Evolutionary conservation across 768 basidiomycete species (phyloP), one percentile per base, ranked within the genome.

Genomic region (Pholiota conissans): DNA sequence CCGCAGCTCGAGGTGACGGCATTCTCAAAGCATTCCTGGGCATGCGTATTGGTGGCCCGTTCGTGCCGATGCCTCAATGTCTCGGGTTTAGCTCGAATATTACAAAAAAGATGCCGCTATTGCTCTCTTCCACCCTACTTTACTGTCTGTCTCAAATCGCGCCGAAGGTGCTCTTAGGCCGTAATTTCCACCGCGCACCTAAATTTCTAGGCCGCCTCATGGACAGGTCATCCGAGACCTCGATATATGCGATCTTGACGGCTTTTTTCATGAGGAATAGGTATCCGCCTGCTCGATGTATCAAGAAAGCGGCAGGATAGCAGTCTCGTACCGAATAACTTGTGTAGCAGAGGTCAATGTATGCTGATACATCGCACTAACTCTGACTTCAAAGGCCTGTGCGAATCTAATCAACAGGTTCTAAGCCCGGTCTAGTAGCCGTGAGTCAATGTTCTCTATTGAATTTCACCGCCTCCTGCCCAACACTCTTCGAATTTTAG

Each of bases 171-270:
- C 27, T 22, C 18, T 28, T 40, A 45, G 30, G 9, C 53, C 40
- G 53, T 46, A 22, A 46, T 54, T 45, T 32, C 42, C 29, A 46
- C 30, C 42, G 42, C 24, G n/a, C 22, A 11, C 18, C 5, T 20
- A 13, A 7, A 29, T 54, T 54, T 54, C 40, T 54, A 54, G 53
- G 1, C 53, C 30, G 42, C 29, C 40, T 45, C 53, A 54, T 42
- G 53, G 35, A 42, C 20, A n/a, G 24, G 42, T 18, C 42, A 22
- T 54, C 40, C 53, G 53, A 30, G 53, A 20, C 26, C 27, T 22
- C n/a, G 46, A 45, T 45, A 22, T 22, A 13, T 47, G 30, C 28
- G 40, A 45, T 46, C 24, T 29, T 22, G 9, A 29, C 42, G 28
- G 28, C 45, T 9, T 45, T 45, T 45, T 32, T 32, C 6, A 6